phyloP scores from a whole-genome alignment of 208 protist genomes.

The Zelonia costaricensis region DNA sequence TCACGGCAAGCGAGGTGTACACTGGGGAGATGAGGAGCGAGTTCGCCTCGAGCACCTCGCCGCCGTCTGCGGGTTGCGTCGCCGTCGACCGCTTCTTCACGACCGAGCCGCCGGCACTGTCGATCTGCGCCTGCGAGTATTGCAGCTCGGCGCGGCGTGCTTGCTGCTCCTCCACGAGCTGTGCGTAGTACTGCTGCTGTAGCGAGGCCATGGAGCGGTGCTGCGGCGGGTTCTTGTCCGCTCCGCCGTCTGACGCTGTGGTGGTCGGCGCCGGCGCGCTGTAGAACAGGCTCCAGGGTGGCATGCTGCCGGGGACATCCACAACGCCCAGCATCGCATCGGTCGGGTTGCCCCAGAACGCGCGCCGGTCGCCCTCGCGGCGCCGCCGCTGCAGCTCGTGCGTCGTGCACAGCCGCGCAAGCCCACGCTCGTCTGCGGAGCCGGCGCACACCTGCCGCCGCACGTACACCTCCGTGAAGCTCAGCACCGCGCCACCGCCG shows the following conservation, averaged over 20 bases:
- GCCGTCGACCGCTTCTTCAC: background rate
- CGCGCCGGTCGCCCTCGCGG: conserved; percentile 1
- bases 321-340: conserved; percentile 44
- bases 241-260: background rate
- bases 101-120: background rate
- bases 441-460: conserved; percentile 16
- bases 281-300: conserved; percentile 38
- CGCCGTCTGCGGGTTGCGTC: background rate
- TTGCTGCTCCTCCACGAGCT: conserved; percentile 12
- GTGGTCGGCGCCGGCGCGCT: background rate
- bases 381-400: conserved; percentile 5
- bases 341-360: conserved; percentile 43
- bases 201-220: conserved; percentile 5
- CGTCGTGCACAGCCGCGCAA: background rate
- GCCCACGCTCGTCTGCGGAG: background rate
- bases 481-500: conserved; percentile 3
- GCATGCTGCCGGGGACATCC: conserved; percentile 36
- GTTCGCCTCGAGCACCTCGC: background rate
- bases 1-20: background rate
- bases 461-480: conserved; percentile 25
- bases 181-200: conserved; percentile 28
- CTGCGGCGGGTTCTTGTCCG: background rate
- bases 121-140: no score
- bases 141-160: background rate
- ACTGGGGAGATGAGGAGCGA: background rate